Evolutionary conservation across 495 filamentous ascomycete genomes (phyloP), one percentile per base, ranked within the genome.

Genomic region (Penicillium cataractarum): DNA sequence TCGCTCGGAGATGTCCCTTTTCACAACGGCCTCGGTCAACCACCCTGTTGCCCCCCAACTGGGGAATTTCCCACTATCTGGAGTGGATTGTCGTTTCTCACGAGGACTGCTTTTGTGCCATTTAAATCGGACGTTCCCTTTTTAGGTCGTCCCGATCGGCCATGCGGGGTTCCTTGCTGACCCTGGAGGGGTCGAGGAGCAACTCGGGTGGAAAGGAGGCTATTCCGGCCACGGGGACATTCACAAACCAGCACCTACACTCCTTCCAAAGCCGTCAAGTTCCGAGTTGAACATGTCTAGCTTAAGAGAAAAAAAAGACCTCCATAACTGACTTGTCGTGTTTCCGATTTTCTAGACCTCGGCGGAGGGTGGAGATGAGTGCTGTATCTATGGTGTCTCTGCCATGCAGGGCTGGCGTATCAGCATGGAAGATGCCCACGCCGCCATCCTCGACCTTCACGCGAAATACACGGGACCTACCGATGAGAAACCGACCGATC

Each of bases 381-480:
- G 91, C 74, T 86, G 96, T 71, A 74, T 93, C 65, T 99, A 90
- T 74, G 95, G 96, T 68, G 86, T 99, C 62, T 98, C 96, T 65
- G 91, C 92, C 76, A 99, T 99, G 95, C 95, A 99, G 79, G 95
- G 95, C 82, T 99, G 95, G 95, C 90, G 95, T 78, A 97, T 98
- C 76, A 96, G 91, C 78, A 99, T 99, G 95, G 95, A 99, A 76
- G 95, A 99, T 71, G 88, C 95, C 60, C 95, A 99, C 79, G 91
- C 92, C 39, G 84, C 90, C 22, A 76, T 97, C 29, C 89, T 99
- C 70, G 91, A 98, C 76, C 86, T 99, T 62, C 85, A 96, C 69
- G 84, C 89, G 62, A 83, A 83, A 63, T 78, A 74, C 57, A 78
- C 81, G 58, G 80, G 82, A 48, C 76, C 81, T 48, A 80, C 84